Conservation (phyloP, 176 grass and related monocot genomes). For the Musa beccarii region DNA sequence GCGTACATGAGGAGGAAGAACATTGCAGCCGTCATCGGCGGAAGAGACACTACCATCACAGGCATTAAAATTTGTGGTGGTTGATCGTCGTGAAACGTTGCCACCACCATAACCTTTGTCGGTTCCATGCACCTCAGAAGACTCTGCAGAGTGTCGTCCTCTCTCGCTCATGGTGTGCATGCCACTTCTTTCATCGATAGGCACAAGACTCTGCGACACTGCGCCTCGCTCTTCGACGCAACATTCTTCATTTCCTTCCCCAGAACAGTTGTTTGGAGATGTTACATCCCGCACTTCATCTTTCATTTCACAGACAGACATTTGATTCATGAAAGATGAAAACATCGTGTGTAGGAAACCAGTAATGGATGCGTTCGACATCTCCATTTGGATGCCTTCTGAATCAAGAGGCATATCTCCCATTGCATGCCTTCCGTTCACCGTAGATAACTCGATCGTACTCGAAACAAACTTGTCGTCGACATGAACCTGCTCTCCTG, state of each 20-base stretch:
- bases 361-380: neutral
- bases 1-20: neutral
- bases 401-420: constrained; percentile 14
- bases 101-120: no score
- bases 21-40: neutral
- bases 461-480: neutral
- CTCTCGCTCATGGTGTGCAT: neutral
- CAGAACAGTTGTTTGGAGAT: neutral
- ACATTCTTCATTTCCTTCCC: neutral
- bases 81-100: neutral
- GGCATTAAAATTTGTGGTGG: neutral
- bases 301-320: no score
- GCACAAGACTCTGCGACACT: neutral
- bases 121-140: neutral
- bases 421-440: neutral
- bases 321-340: no score
- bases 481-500: no score
- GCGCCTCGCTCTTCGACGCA: neutral
- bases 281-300: no score
- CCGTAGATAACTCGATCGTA: neutral
- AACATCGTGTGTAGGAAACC: no score
- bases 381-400: constrained; percentile 26
- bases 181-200: neutral
- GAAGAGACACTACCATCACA: constrained; percentile 4
- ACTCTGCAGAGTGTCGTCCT: neutral